A percentile compares a stretch with the other conserved stretches of the same genome.
Conservation (phyloP, 495 filamentous ascomycete genomes). For the Daldinia bambusicola region DNA sequence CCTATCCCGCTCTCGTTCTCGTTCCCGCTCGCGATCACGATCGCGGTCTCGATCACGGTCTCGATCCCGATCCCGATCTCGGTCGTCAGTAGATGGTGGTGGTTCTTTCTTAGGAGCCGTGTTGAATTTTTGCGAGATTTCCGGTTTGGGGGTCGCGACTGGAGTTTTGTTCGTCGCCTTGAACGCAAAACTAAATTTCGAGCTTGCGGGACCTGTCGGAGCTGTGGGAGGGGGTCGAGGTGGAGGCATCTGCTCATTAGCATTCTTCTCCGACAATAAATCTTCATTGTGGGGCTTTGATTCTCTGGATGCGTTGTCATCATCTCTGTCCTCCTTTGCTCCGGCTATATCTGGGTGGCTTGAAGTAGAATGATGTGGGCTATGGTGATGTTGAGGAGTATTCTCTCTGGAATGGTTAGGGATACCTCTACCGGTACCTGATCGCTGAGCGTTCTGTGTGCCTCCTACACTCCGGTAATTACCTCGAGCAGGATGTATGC, state of each 20-base stretch:
- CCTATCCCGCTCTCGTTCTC: constrained; percentile 23
- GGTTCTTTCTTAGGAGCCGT: constrained; percentile 58
- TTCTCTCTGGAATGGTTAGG: constrained; percentile 49
- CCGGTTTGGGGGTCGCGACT: constrained; percentile 71
- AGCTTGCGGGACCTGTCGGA: constrained; percentile 66
- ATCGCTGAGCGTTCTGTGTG: constrained; percentile 67
- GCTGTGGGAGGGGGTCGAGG: constrained; percentile 60
- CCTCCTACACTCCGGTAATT: constrained; percentile 59
- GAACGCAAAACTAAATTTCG: constrained; percentile 89
- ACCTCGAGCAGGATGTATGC: constrained; percentile 48
- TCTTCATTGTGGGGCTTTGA: constrained; percentile 75
- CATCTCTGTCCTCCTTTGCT: constrained; percentile 49
- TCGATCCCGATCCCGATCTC: constrained; percentile 54
- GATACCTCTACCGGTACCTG: constrained; percentile 56
- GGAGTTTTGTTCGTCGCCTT: constrained; percentile 73
- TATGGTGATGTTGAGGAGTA: constrained; percentile 43
- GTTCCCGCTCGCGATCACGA: constrained; percentile 17
- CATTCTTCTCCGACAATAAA: constrained; percentile 57
- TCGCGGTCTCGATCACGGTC: constrained; percentile 26
- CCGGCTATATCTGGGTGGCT: constrained; percentile 35
- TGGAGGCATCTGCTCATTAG: constrained; percentile 60
- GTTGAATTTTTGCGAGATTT: constrained; percentile 77
- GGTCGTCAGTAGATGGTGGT: constrained; percentile 43
- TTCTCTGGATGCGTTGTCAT: constrained; percentile 67
- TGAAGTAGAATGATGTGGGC: constrained; percentile 47